Evolutionary conservation across 2,329 filamentous ascomycete genomes (phyloP).

Genomic region (Teratosphaeria destructans): DNA sequence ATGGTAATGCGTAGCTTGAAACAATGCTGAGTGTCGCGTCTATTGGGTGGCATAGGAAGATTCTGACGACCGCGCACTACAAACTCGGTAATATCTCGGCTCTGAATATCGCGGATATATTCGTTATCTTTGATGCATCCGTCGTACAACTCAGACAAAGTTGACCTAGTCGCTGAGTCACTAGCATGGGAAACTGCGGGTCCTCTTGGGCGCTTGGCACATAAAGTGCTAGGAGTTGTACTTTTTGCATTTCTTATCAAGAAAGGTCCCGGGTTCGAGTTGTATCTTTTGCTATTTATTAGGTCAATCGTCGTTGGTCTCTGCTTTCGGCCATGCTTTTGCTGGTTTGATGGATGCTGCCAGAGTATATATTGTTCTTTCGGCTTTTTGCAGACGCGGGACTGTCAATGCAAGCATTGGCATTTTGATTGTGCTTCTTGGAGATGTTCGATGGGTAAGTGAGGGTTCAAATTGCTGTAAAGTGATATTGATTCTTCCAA

Average conservation of each 20-base stretch:
- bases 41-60: background rate
- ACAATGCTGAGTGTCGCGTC: too few relatives aligned
- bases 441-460: too few relatives aligned
- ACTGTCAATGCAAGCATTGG: too few relatives aligned
- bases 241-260: background rate
- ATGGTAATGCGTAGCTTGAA: too few relatives aligned
- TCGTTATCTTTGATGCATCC: background rate
- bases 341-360: background rate
- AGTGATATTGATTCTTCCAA: background rate
- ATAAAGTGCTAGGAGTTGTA: background rate
- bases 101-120: background rate
- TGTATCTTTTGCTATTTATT: background rate
- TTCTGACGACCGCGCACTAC: background rate
- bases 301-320: background rate
- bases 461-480: background rate
- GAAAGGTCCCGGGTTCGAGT: background rate
- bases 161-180: background rate
- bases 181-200: background rate
- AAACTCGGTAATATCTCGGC: background rate
- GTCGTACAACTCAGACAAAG: background rate
- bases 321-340: background rate
- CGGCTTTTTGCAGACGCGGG: too few relatives aligned
- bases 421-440: too few relatives aligned
- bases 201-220: background rate
- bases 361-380: background rate